phyloP scores from a whole-genome alignment of 208 protist species.

The Trypanosoma avium region DNA sequence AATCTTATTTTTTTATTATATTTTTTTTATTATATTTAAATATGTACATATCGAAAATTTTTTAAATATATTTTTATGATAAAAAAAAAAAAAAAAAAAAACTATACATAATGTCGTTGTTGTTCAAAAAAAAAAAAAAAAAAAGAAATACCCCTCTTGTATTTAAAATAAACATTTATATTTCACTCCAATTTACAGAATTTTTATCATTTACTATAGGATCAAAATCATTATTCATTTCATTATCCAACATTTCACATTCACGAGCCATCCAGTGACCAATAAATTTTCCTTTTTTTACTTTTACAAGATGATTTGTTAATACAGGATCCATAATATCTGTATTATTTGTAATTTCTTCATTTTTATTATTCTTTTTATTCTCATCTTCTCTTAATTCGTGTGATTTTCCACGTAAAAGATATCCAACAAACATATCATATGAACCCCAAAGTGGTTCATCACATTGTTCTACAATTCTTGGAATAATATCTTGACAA shows the following conservation, averaged over 20 bases:
- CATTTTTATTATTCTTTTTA: constrained; percentile 1
- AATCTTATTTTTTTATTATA: too few species aligned
- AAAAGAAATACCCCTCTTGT: too few species aligned
- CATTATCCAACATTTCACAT: constrained; percentile 14
- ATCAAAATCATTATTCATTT: constrained; percentile 12
- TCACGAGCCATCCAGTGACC: constrained; percentile 11
- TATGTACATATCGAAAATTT: too few species aligned
- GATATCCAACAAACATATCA: constrained; percentile 56
- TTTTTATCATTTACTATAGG: neutral
- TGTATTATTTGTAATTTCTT: neutral
- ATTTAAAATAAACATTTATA: too few species aligned
- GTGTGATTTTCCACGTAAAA: neutral
- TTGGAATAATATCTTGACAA: constrained; percentile 34
- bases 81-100: too few species aligned
- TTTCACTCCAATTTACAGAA: too few species aligned
- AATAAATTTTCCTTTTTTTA: constrained; percentile 13
- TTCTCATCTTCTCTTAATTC: neutral
- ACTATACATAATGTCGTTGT: too few species aligned
- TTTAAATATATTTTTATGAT: too few species aligned
- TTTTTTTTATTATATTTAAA: too few species aligned
- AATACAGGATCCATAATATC: neutral
- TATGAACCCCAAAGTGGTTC: constrained; percentile 71
- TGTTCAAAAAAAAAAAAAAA: too few species aligned
- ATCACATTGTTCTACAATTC: constrained; percentile 78
- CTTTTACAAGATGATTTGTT: neutral